A percentile compares a stretch with the other conserved stretches of the same genome.
Conservation (phyloP, 192 early-diverging fungal genomes). For the Podila epigama region DNA sequence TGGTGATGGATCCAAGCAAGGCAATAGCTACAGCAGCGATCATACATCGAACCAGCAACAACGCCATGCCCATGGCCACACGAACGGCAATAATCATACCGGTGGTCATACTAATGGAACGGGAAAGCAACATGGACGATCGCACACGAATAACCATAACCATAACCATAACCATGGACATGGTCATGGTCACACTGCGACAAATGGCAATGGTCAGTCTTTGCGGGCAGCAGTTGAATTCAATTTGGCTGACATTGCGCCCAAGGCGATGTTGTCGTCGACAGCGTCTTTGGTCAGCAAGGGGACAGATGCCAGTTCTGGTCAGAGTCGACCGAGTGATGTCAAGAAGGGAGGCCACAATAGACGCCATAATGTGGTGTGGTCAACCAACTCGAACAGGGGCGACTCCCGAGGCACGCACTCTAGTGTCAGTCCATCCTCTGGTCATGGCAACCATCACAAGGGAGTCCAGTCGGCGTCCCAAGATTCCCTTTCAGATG, state of each 20-base stretch:
- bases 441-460: not conserved
- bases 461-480: not conserved
- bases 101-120: not conserved
- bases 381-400: conserved; percentile 46
- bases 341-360: conserved; percentile 15
- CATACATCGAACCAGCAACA: not conserved
- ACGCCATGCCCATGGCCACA: not conserved
- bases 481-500: not conserved
- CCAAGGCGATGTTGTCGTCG: not conserved
- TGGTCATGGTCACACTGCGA: not conserved
- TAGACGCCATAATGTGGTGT: conserved; percentile 23
- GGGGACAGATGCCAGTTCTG: not conserved
- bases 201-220: conserved; percentile 9
- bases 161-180: conserved; percentile 1
- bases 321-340: not conserved
- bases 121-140: not conserved
- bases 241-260: conserved; percentile 40
- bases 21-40: conserved; percentile 3
- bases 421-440: not conserved
- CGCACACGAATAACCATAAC: not conserved
- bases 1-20: conserved; percentile 14
- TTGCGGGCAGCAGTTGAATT: conserved; percentile 34
- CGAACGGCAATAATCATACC: conserved; percentile 8
- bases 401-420: conserved; percentile 21
- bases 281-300: not conserved